Evolutionary conservation across 164 flowering plant genomes (phyloP), one percentile per base, ranked within the genome.

Genomic region (Umbilicus rupestris): DNA sequence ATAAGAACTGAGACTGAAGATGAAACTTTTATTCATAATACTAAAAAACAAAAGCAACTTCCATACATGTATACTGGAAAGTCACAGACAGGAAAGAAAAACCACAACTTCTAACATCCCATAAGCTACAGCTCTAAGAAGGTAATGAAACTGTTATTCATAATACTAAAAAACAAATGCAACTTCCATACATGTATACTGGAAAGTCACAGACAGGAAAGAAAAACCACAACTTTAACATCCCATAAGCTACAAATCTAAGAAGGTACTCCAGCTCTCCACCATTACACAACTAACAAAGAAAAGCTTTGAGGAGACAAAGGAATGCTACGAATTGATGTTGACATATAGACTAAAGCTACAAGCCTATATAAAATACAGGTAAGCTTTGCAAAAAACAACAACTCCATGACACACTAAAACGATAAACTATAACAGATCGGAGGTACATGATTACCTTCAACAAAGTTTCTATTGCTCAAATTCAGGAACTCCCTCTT

Each of bases 401-500:
- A 59, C 37, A 33, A 33, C 3, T 6, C 37, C 6, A 15, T 10
- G 39, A 29, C 37, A 14, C 26, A 5, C 22, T n/a, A 19, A 37
- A 33, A 33, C 37, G 6, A 33, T 33, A 9, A 39, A 37, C 26
- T 22, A 7, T n/a, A 24, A 19, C 26, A 1, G 31, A 49, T 41
- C 8, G 5, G 47, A 64, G 33, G 47, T 41, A 14, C 19, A 22
- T 3, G 66, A 14, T 41, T 26, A 16, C 30, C 47, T 64, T 15
- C 33, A 29, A 64, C 31, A 39, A 22, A 63, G 49, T 41, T 35
- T 50, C 37, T 11, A 19, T 31, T 39, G 22, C 71, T 68, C 29
- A 30, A 15, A 28, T 55, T 60, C 49, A 24, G 7, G 7, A 24
- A 22, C 71, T 68, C 68, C 71, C 71, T 37, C 46, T 65, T 68